A percentile compares a stretch with the other conserved stretches of the same genome.
These are phyloP conservation scores for Chaetoscypha palmicola DNA, from an alignment of 2,329 filamentous ascomycete genomes.

Conservation along the genomic window DNA sequence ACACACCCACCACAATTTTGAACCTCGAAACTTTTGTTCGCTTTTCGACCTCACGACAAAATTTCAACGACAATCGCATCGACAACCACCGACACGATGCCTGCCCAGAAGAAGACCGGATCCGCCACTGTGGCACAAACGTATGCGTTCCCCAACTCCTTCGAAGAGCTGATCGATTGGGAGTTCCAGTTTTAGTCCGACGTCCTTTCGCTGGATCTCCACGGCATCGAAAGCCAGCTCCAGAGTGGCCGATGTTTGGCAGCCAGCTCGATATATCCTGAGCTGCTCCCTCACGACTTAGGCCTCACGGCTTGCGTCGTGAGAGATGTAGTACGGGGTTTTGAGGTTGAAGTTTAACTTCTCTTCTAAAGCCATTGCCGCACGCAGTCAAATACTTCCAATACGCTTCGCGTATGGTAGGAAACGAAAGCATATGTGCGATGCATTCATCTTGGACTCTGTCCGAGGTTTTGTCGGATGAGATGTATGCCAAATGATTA, in stretches of 20 bases:
- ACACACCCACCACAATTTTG: constrained; percentile 1
- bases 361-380: constrained; percentile 73
- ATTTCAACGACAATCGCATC: constrained; percentile 30
- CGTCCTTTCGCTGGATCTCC: constrained; percentile 68
- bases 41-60: constrained; percentile 10
- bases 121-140: constrained; percentile 17
- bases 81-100: constrained; percentile 46
- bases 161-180: constrained; percentile 23
- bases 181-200: constrained; percentile 54
- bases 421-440: constrained; percentile 23
- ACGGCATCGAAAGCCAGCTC: constrained; percentile 25
- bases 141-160: constrained; percentile 20
- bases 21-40: constrained; percentile 1
- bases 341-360: constrained; percentile 72
- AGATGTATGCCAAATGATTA: constrained; percentile 39
- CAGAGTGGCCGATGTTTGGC: constrained; percentile 38
- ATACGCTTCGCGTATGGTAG: constrained; percentile 11
- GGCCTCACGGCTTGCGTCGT: constrained; percentile 42
- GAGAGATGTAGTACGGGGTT: constrained; percentile 61
- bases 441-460: constrained; percentile 42
- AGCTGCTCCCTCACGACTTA: constrained; percentile 50
- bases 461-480: constrained; percentile 71
- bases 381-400: constrained; percentile 32
- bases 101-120: constrained; percentile 33
- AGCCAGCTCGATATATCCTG: constrained; percentile 76